Evolutionary conservation across 2,329 filamentous ascomycete species (phyloP).

Genomic region (Diaporthe nobilis): DNA sequence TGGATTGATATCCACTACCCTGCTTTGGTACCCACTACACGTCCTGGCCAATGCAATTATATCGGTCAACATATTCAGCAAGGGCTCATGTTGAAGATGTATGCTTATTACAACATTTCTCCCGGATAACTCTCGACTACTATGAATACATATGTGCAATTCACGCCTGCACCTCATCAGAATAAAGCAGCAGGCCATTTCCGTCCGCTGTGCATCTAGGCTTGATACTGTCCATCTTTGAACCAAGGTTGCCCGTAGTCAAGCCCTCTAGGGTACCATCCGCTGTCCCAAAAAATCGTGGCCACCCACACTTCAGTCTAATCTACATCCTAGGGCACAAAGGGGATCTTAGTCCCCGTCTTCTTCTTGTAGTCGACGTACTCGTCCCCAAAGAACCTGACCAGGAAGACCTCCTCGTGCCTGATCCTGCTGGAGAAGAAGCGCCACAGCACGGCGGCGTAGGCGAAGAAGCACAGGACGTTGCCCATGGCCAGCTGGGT

Average conservation of each 20-base stretch:
- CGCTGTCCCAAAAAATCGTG: neutral
- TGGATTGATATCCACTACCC: neutral
- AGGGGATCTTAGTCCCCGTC: conserved; percentile 86
- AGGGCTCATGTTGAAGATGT: neutral
- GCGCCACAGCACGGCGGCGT: conserved; percentile 82
- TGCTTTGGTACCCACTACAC: no score
- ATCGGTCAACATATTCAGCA: neutral
- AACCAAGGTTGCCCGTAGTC: conserved; percentile 12
- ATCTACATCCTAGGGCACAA: conserved; percentile 62
- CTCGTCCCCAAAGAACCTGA: conserved; percentile 86
- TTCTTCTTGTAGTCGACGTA: conserved; percentile 81
- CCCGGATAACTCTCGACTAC: neutral
- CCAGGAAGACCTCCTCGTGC: conserved; percentile 83
- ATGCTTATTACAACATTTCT: neutral
- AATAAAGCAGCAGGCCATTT: neutral
- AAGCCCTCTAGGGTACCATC: neutral
- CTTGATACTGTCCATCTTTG: conserved; percentile 10
- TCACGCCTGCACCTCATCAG: neutral
- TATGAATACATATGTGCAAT: neutral
- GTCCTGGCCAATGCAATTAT: no score
- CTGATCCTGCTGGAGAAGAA: conserved; percentile 85
- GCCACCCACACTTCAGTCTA: neutral
- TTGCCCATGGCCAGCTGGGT: conserved; percentile 94
- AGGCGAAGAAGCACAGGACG: conserved; percentile 80
- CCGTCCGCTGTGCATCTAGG: neutral